Conservation (phyloP, 495 filamentous ascomycete genomes). For the Niebla homalea region DNA sequence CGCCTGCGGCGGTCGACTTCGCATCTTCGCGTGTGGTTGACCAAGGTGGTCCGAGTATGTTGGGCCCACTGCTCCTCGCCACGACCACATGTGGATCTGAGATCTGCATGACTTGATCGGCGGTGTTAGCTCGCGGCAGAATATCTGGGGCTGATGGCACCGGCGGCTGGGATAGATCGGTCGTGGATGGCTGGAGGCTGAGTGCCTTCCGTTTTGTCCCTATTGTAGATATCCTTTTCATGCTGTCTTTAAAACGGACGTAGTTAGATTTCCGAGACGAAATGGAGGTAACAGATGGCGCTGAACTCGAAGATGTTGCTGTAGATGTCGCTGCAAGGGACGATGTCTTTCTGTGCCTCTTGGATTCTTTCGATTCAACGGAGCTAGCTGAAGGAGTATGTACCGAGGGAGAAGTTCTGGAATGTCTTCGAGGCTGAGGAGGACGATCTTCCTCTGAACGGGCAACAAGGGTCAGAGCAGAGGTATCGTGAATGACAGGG, state of each 20-base stretch:
- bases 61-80: too few species aligned
- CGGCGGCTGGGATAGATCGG: background rate
- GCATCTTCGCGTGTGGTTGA: background rate
- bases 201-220: constrained; percentile 12
- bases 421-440: background rate
- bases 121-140: constrained; percentile 10
- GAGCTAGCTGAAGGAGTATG: constrained; percentile 16
- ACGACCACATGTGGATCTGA: too few species aligned
- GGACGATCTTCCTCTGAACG: background rate
- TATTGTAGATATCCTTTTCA: constrained; percentile 16
- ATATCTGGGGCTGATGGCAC: constrained; percentile 8
- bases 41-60: background rate
- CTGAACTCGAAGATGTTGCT: constrained; percentile 8
- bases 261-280: constrained; percentile 15
- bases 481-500: constrained; percentile 10
- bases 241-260: constrained; percentile 13
- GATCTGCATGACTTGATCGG: constrained; percentile 1
- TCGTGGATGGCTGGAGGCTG: background rate
- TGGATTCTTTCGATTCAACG: constrained; percentile 12
- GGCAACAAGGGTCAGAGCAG: constrained; percentile 7
- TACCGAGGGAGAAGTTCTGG: constrained; percentile 10
- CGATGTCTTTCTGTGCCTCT: constrained; percentile 10
- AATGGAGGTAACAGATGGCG: constrained; percentile 6
- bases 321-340: constrained; percentile 15
- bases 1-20: background rate